These are phyloP conservation scores for Tetracentron sinense DNA, from an alignment of 164 flowering plant genomes.

Conservation along the genomic window DNA sequence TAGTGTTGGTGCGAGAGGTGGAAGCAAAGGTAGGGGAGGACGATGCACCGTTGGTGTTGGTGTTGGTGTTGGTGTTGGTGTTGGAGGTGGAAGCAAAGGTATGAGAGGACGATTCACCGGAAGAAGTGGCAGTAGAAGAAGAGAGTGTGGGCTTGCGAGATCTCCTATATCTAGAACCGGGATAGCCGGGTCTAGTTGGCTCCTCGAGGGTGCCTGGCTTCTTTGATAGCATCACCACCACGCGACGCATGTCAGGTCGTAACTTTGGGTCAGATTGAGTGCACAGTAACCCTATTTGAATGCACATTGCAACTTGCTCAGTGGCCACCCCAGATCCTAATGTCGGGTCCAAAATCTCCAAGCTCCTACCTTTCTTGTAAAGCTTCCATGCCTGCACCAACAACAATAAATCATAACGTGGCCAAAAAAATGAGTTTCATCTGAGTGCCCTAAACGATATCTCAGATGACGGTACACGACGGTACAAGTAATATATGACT, in stretches of 20 bases:
- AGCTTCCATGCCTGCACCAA: constrained; percentile 62
- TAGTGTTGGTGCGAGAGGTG: too few species aligned
- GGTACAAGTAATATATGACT: too few species aligned
- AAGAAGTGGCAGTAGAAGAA: constrained; percentile 27
- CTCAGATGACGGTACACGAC: too few species aligned
- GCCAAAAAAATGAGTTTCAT: background rate
- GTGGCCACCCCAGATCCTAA: constrained; percentile 34
- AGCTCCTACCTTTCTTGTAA: constrained; percentile 54
- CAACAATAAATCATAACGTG: background rate
- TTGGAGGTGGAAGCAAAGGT: constrained; percentile 29
- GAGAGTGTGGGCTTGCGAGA: constrained; percentile 20
- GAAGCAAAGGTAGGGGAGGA: too few species aligned
- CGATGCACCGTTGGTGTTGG: too few species aligned
- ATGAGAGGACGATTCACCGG: constrained; percentile 24
- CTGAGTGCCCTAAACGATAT: background rate
- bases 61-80: too few species aligned
- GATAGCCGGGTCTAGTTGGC: constrained; percentile 69
- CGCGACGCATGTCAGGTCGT: constrained; percentile 72
- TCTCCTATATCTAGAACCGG: constrained; percentile 53
- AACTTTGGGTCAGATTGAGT: constrained; percentile 63
- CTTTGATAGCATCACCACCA: constrained; percentile 57
- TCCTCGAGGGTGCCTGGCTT: constrained; percentile 59
- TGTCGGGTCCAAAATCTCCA: constrained; percentile 65
- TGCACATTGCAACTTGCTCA: constrained; percentile 62
- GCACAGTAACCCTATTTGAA: constrained; percentile 76